Evolutionary conservation across 352 stramenopile species (phyloP).

Genomic region (Phytopythium aichiense): DNA sequence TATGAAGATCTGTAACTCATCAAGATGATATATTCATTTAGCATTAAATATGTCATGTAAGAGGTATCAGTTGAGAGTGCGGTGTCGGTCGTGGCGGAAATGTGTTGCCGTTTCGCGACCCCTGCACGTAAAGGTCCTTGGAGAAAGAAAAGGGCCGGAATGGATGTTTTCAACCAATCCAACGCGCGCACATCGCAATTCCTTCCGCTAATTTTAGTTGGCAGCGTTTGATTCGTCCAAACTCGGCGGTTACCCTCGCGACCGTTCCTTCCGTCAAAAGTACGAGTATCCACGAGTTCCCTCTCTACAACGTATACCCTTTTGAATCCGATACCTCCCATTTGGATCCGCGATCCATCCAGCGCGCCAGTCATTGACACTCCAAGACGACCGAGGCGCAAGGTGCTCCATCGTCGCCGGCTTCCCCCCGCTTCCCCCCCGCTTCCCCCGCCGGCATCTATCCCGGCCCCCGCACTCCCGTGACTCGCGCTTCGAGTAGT

Average conservation of each 20-base stretch:
- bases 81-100: not conserved
- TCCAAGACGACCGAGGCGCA: not conserved
- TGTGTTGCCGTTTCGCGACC: conserved; percentile 2
- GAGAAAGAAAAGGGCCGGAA: not conserved
- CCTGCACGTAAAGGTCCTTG: not conserved
- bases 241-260: not conserved
- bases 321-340: not conserved
- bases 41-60: not conserved
- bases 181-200: not conserved
- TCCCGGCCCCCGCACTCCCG: not conserved
- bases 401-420: not conserved
- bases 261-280: not conserved
- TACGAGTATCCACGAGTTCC: not conserved
- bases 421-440: not conserved
- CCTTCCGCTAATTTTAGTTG: conserved; percentile 4
- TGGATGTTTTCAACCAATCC: not conserved
- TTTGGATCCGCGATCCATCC: not conserved
- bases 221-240: conserved; percentile 2
- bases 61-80: not conserved
- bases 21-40: not conserved
- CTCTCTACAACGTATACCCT: not conserved
- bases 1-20: too few species aligned
- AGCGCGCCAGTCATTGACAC: conserved; percentile 1
- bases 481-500: not conserved
- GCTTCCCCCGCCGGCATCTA: not conserved